A percentile compares a stretch with the other conserved stretches of the same genome.
These are phyloP conservation scores for Saccharomycopsis fibuligera DNA, from an alignment of 805 yeast genomes.

Conservation along the genomic window DNA sequence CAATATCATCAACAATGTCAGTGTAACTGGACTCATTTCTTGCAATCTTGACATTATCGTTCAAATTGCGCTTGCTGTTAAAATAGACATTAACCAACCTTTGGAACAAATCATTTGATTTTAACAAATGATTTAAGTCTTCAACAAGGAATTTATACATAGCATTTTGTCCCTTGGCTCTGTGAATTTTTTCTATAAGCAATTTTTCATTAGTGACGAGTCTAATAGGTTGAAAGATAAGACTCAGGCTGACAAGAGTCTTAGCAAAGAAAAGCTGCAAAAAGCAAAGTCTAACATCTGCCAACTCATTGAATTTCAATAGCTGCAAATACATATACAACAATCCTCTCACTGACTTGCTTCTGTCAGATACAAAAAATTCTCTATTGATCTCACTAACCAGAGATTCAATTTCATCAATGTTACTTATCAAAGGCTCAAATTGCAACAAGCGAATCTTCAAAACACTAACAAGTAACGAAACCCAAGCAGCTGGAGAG, in stretches of 20 bases:
- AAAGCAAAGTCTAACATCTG: background rate
- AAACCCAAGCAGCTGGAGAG: conserved; percentile 1
- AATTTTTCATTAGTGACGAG: background rate
- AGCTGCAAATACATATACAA: conserved; percentile 9
- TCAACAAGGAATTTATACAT: background rate
- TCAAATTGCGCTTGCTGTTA: conserved; percentile 20
- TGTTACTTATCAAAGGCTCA: conserved; percentile 3
- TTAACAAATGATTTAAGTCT: background rate
- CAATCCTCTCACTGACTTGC: conserved; percentile 3
- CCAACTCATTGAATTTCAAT: conserved; percentile 5
- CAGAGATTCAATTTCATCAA: background rate
- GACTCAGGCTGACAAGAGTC: background rate
- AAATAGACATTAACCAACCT: conserved; percentile 25
- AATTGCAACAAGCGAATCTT: background rate
- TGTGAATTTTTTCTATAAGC: background rate
- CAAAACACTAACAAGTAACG: background rate
- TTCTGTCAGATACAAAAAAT: background rate
- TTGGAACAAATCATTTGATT: conserved; percentile 18
- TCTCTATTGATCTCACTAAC: background rate
- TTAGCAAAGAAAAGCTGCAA: conserved; percentile 2
- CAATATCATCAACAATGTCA: conserved; percentile 24
- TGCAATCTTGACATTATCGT: conserved; percentile 24
- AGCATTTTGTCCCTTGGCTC: background rate
- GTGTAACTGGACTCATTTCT: conserved; percentile 24
- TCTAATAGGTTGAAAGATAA: background rate